phyloP scores from a whole-genome alignment of 2,329 filamentous ascomycete species.

The Pseudodiploospora longispora region DNA sequence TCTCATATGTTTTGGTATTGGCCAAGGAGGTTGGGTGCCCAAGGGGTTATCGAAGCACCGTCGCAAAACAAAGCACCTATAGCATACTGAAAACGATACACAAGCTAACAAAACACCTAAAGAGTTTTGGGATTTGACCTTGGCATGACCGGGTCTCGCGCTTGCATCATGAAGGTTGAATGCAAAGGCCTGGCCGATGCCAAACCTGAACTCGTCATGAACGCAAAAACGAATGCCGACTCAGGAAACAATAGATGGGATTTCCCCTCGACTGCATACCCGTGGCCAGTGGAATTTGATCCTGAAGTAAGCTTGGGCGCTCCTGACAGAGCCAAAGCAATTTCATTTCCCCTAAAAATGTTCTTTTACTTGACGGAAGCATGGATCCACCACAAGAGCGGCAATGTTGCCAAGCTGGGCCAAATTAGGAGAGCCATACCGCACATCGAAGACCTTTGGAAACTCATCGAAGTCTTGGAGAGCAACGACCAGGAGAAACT shows the following conservation, averaged over 20 bases:
- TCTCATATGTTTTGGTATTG: no score
- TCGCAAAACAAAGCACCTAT: no score
- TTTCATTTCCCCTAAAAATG: neutral
- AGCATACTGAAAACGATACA: no score
- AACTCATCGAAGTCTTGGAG: neutral
- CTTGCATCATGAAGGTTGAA: neutral
- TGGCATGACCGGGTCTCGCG: neutral
- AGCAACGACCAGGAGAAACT: neutral
- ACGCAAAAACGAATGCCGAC: no score
- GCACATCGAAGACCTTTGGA: neutral
- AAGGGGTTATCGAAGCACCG: no score
- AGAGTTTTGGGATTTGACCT: slow-evolving; percentile 1
- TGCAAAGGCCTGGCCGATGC: neutral
- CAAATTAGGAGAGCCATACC: neutral
- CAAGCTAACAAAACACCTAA: neutral
- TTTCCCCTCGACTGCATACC: neutral
- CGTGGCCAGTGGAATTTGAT: neutral
- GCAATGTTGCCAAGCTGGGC: neutral
- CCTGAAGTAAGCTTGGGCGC: neutral
- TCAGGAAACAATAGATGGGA: neutral
- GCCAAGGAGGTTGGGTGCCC: no score
- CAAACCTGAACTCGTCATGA: neutral
- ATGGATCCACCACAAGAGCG: neutral
- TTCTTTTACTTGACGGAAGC: neutral
- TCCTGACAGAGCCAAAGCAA: neutral